phyloP scores from a whole-genome alignment of 495 filamentous ascomycete genomes.

The Astrocystis sublimbata region DNA sequence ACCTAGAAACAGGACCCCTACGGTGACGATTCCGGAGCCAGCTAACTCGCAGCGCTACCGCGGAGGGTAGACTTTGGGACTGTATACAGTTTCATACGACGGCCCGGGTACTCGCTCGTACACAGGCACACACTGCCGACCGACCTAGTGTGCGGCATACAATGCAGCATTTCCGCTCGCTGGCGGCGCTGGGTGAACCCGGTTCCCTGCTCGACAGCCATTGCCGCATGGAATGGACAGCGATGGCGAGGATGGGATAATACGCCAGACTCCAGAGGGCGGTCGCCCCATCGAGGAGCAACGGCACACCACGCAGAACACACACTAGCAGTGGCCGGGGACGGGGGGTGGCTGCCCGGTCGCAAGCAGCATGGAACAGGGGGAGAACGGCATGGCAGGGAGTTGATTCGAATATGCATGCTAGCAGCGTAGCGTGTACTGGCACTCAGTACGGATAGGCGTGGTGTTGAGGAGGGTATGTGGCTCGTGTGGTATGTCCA shows the following conservation, averaged over 20 bases:
- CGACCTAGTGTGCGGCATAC: background rate
- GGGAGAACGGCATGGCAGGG: slow-evolving; percentile 7
- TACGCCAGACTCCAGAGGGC: background rate
- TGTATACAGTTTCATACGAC: slow-evolving; percentile 6
- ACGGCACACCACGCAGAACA: too few relatives aligned
- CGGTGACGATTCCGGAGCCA: background rate
- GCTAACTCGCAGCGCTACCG: slow-evolving; percentile 8
- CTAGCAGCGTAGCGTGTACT: background rate
- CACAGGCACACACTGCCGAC: too few relatives aligned
- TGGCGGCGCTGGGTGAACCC: slow-evolving; percentile 9
- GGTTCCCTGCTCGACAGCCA: slow-evolving; percentile 11
- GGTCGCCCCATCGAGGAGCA: background rate
- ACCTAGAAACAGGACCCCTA: slow-evolving; percentile 11
- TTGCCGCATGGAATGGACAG: slow-evolving; percentile 1
- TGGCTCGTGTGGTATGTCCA: too few relatives aligned
- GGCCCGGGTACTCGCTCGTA: background rate
- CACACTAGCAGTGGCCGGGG: background rate
- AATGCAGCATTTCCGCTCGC: slow-evolving; percentile 5
- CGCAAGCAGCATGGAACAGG: slow-evolving; percentile 6
- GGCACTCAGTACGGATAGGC: too few relatives aligned
- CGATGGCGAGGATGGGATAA: slow-evolving; percentile 4
- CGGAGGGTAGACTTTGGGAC: slow-evolving; percentile 1
- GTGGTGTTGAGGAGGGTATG: too few relatives aligned
- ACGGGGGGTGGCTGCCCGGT: slow-evolving; percentile 5
- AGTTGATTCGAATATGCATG: slow-evolving; percentile 15